Evolutionary conservation across 305 asterid genomes (phyloP), one percentile per base, ranked within the genome.

Genomic region (Caryopteris hybrid): DNA sequence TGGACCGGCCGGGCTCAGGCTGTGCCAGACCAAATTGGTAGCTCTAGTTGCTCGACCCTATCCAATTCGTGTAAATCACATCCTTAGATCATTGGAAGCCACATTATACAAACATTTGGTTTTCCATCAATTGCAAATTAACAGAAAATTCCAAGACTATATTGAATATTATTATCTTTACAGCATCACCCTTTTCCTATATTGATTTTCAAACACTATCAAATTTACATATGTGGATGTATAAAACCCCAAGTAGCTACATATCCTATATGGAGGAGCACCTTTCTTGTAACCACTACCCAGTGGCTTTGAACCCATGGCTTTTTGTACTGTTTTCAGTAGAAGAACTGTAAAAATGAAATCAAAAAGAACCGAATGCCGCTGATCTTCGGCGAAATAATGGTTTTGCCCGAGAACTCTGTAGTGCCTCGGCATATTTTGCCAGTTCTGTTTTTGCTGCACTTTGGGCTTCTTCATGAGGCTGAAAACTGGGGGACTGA

Each of bases 381-480:
- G 83, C 81, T 50, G 94, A 76, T 76, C 94, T 85, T 78, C 86
- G 69, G 34, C 81, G 75, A 52, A 34, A 31, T 1, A 56, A 21
- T 3, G 83, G 62, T 38, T 68, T 75, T 41, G 27, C 46, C 21
- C 74, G 86, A 23, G 97, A 82, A 11, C 22, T 84, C 74, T 85
- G 85, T 71, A 95, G 75, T 36, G 87, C 98, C 61, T 79, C 83
- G 0, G 99, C 99, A 64, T 89, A 91, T 67, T 91, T 91, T 66
- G 72, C 80, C 81, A 95, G 69, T 21, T 89, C 91, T 1, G 70
- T 66, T 68, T 78, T 87, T 8, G 81, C 73, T 36, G 71, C 75
- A 73, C 80, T 71, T 62, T 79, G 77, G 46, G 82, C 80, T 54
- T 72, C 82, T 70, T 71, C 76, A 43, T 71, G 73, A 54, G 70